phyloP scores from a whole-genome alignment of 1,284 basidiomycete genomes.

The Ganoderma boninense region DNA sequence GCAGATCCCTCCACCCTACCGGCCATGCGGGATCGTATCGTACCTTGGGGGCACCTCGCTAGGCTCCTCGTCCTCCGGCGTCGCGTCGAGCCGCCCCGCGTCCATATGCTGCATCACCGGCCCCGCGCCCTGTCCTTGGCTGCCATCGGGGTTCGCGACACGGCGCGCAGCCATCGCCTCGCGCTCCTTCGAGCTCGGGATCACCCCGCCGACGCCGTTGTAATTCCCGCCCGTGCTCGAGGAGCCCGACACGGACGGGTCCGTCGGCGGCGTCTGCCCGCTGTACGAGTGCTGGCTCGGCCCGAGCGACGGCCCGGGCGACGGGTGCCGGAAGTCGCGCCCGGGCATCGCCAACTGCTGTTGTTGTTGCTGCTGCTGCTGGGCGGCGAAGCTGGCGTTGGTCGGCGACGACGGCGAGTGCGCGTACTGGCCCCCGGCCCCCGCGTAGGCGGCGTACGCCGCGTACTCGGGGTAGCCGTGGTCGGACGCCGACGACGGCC shows the following conservation, averaged over 20 bases:
- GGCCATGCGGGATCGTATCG: constrained; percentile 42
- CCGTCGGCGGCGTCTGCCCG: constrained; percentile 11
- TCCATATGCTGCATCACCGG: constrained; percentile 42
- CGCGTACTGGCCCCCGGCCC: constrained; percentile 26
- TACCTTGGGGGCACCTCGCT: constrained; percentile 46
- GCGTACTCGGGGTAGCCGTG: constrained; percentile 37
- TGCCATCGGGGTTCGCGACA: constrained; percentile 35
- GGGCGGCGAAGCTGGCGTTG: constrained; percentile 21
- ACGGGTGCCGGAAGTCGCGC: constrained; percentile 39
- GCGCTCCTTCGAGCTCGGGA: constrained; percentile 44
- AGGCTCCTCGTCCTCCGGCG: constrained; percentile 34
- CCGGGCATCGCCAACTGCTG: constrained; percentile 15
- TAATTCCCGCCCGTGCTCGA: constrained; percentile 17
- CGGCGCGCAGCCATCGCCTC: constrained; percentile 37
- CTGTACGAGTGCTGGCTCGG: constrained; percentile 20
- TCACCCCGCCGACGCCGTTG: constrained; percentile 6
- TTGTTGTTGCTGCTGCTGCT: constrained; percentile 15
- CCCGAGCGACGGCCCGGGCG: constrained; percentile 39
- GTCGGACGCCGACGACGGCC: constrained; percentile 24
- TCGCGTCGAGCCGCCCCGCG: constrained; percentile 38
- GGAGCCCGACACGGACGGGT: constrained; percentile 26
- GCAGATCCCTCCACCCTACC: background rate
- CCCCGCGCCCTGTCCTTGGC: background rate
- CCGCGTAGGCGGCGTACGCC: constrained; percentile 36
- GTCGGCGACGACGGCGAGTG: constrained; percentile 25